Evolutionary conservation across 1,139 yeast genomes (phyloP).

Genomic region (Nakaseomyces nivariensis): DNA sequence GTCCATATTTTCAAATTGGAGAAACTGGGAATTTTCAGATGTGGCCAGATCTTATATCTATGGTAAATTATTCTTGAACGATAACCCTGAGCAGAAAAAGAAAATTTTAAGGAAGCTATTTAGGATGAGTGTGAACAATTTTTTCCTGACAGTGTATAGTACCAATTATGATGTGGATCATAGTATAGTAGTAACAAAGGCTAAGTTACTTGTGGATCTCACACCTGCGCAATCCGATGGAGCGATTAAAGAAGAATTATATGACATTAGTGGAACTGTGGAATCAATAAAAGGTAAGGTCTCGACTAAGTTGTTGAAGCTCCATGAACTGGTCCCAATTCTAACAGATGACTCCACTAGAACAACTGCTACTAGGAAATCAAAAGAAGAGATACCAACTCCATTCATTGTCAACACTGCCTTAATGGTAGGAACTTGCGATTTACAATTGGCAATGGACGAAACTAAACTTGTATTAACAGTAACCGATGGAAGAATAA

Average conservation of each 20-base stretch:
- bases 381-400: conserved; percentile 6
- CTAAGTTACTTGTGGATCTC: conserved; percentile 13
- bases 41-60: conserved; percentile 49
- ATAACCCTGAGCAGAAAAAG: conserved; percentile 8
- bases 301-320: conserved; percentile 15
- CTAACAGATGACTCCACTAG: conserved; percentile 2
- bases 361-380: conserved; percentile 4
- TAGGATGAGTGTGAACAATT: conserved; percentile 16
- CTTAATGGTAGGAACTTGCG: conserved; percentile 17
- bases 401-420: conserved; percentile 15
- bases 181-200: conserved; percentile 16
- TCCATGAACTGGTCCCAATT: conserved; percentile 11
- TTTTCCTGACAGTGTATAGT: conserved; percentile 21
- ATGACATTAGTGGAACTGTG: conserved; percentile 18
- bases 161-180: conserved; percentile 20
- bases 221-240: conserved; percentile 9
- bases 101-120: conserved; percentile 19
- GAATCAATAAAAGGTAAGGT: conserved; percentile 21
- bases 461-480: conserved; percentile 22
- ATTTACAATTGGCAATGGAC: conserved; percentile 19
- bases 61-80: conserved; percentile 21
- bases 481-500: conserved; percentile 24
- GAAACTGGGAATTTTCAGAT: conserved; percentile 76
- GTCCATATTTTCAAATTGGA: conserved; percentile 64
- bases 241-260: conserved; percentile 10